Evolutionary conservation across 352 stramenopile species (phyloP).

Genomic region (Globisporangium megalacanthum): DNA sequence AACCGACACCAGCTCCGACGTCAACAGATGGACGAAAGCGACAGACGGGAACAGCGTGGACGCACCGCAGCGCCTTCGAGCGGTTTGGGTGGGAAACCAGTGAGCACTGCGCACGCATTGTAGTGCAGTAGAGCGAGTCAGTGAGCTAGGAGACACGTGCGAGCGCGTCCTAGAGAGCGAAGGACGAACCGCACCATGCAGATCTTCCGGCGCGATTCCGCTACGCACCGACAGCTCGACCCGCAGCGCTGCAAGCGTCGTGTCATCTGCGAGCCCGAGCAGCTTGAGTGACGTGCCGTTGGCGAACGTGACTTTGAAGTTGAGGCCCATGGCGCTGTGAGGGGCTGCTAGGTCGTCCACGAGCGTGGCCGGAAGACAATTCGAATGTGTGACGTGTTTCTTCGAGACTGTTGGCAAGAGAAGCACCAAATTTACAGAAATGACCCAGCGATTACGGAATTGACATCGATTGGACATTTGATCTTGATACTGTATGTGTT

Average conservation of each 20-base stretch:
- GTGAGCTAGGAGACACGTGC: background rate
- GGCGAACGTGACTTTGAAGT: conserved; percentile 75
- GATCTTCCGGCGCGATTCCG: conserved; percentile 50
- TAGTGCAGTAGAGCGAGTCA: background rate
- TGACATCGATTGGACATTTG: too few species aligned
- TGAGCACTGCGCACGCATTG: conserved; percentile 50
- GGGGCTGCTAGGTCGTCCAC: background rate
- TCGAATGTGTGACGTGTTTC: conserved; percentile 2
- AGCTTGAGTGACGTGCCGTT: conserved; percentile 72
- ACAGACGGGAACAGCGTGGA: conserved; percentile 10
- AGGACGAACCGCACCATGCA: conserved; percentile 35
- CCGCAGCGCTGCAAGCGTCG: conserved; percentile 55
- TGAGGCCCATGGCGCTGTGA: conserved; percentile 8
- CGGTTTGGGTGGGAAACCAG: conserved; percentile 62
- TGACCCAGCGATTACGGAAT: too few species aligned
- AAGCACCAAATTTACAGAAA: conserved; percentile 23
- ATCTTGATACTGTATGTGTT: too few species aligned
- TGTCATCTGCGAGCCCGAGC: conserved; percentile 48
- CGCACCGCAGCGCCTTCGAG: conserved; percentile 56
- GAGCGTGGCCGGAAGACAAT: too few species aligned
- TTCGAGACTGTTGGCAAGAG: conserved; percentile 22
- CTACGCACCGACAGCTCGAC: conserved; percentile 49
- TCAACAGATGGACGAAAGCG: background rate
- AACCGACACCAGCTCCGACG: background rate
- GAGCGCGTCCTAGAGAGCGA: background rate